A percentile compares a stretch with the other conserved stretches of the same genome.
Evolutionary conservation across 768 basidiomycete species (phyloP).

Genomic region (Hericium erinaceus): DNA sequence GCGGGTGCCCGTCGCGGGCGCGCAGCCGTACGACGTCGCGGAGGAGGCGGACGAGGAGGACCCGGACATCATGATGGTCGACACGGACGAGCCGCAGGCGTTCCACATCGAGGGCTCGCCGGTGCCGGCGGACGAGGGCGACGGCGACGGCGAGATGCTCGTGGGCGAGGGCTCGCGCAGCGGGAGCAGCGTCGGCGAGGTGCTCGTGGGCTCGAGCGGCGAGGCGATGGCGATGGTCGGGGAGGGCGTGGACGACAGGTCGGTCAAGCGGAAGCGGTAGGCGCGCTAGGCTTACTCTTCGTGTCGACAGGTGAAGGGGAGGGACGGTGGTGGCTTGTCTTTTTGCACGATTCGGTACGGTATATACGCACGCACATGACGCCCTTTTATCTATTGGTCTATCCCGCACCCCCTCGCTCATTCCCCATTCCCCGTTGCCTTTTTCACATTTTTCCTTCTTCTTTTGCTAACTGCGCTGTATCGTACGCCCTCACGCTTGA

Average conservation of each 20-base stretch:
- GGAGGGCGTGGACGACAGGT: not conserved
- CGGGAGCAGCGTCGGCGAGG: not conserved
- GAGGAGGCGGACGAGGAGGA: not conserved
- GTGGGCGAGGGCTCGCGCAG: not conserved
- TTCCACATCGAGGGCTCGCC: not conserved
- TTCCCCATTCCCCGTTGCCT: too few relatives aligned
- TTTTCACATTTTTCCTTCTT: too few relatives aligned
- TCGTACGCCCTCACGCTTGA: too few relatives aligned
- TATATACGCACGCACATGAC: too few relatives aligned
- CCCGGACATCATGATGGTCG: not conserved
- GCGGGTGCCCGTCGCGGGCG: not conserved
- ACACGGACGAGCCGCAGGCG: not conserved
- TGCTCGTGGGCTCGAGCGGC: not conserved
- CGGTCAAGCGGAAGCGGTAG: slow-evolving; percentile 6
- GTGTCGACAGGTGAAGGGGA: too few relatives aligned
- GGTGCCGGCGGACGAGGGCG: not conserved
- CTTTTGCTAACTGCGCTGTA: too few relatives aligned
- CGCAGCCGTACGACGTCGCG: not conserved
- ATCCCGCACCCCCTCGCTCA: too few relatives aligned
- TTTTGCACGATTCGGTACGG: too few relatives aligned
- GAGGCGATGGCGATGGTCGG: not conserved
- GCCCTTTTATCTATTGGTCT: too few relatives aligned
- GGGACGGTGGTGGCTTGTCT: too few relatives aligned
- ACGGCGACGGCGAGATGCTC: not conserved
- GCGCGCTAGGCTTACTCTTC: not conserved